These are phyloP conservation scores for Tolypocladium tropicale DNA, from an alignment of 2,329 filamentous ascomycete genomes.

Conservation along the genomic window DNA sequence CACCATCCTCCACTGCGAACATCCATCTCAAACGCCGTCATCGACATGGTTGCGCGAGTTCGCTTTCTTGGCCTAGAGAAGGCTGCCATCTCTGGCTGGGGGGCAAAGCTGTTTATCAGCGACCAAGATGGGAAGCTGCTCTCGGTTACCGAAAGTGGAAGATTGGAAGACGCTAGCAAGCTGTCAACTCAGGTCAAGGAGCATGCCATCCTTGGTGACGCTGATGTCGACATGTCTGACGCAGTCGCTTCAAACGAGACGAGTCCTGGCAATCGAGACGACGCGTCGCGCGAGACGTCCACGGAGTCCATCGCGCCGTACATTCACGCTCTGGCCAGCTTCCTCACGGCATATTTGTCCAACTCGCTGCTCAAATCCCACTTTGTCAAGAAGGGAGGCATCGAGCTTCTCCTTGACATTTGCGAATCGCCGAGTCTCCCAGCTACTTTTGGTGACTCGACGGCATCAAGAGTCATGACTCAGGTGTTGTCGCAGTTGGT, in stretches of 20 bases:
- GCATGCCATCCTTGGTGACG: constrained; percentile 22
- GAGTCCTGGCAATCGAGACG: constrained; percentile 5
- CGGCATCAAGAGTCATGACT: constrained; percentile 59
- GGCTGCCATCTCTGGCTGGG: constrained; percentile 59
- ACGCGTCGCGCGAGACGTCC: constrained; percentile 13
- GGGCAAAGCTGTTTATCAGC: constrained; percentile 65
- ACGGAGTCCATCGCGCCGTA: constrained; percentile 49
- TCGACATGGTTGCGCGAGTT: constrained; percentile 81
- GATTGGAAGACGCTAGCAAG: constrained; percentile 14
- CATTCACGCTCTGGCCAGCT: constrained; percentile 65
- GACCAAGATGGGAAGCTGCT: constrained; percentile 44
- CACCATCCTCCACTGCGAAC: constrained; percentile 81
- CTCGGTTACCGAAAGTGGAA: constrained; percentile 41
- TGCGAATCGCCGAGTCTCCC: constrained; percentile 73
- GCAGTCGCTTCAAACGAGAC: constrained; percentile 16
- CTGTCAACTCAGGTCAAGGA: constrained; percentile 28
- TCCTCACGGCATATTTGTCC: constrained; percentile 63
- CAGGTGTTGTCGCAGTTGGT: constrained; percentile 68
- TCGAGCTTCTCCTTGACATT: constrained; percentile 76
- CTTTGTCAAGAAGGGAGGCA: constrained; percentile 70
- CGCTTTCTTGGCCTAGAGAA: constrained; percentile 62
- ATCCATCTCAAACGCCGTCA: constrained; percentile 72
- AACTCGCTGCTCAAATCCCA: constrained; percentile 62
- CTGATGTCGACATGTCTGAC: constrained; percentile 60
- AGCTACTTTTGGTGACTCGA: constrained; percentile 45